A percentile compares a stretch with the other conserved stretches of the same genome.
These are phyloP conservation scores for Xenosphaeropsis pyriputrescens DNA, from an alignment of 2,329 filamentous ascomycete genomes.

Conservation along the genomic window DNA sequence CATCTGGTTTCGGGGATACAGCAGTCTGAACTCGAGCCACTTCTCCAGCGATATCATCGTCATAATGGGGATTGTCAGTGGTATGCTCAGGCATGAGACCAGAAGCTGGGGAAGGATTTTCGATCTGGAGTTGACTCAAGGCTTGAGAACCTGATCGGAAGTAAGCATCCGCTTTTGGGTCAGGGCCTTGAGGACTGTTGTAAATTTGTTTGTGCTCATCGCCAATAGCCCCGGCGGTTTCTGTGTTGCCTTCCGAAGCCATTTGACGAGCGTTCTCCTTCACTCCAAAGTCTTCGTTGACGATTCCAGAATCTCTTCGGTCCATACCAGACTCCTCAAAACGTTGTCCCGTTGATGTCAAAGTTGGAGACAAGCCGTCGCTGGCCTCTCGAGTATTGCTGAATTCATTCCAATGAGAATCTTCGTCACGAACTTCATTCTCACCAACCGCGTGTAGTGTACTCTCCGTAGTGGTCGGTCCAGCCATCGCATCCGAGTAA, in stretches of 20 bases:
- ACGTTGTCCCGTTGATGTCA: neutral
- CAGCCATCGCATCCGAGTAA: no score
- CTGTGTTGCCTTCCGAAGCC: neutral
- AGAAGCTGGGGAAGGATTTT: conserved; percentile 6
- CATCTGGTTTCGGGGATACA: conserved; percentile 31
- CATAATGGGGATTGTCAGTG: conserved; percentile 46
- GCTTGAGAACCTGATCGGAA: conserved; percentile 12
- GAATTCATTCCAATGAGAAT: neutral
- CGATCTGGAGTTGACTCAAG: conserved; percentile 8
- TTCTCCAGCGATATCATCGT: conserved; percentile 43
- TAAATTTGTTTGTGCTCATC: neutral
- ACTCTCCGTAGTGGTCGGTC: conserved; percentile 3
- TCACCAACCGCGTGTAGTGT: conserved; percentile 7
- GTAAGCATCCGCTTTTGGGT: conserved; percentile 9
- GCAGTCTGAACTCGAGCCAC: conserved; percentile 43
- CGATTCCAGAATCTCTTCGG: neutral
- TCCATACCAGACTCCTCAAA: neutral
- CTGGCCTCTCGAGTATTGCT: neutral
- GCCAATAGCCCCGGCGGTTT: neutral
- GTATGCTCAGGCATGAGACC: conserved; percentile 36
- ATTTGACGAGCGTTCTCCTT: neutral
- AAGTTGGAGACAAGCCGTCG: neutral
- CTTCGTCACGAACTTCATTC: conserved; percentile 11
- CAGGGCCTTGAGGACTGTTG: conserved; percentile 4
- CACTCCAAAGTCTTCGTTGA: conserved; percentile 1